phyloP scores from a whole-genome alignment of 1,139 yeast species.

The Geotrichum phurueaensis region DNA sequence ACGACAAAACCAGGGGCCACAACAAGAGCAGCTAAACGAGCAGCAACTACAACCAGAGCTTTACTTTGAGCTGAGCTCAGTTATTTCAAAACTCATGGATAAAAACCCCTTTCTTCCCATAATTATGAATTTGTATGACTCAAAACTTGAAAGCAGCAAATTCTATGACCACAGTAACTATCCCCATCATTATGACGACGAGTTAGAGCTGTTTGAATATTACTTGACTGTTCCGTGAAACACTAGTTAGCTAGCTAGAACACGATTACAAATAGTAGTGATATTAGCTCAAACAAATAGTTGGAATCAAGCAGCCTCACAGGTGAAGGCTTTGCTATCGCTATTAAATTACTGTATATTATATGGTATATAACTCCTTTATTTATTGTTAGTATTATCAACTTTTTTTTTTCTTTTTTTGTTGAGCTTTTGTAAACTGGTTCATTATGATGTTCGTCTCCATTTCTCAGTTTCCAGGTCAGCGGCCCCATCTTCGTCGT shows the following conservation, averaged over 20 bases:
- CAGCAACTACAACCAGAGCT: neutral
- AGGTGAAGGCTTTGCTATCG: neutral
- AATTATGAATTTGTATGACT: neutral
- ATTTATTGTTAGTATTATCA: neutral
- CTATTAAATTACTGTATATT: neutral
- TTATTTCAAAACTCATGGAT: conserved; percentile 4
- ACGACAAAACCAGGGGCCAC: neutral
- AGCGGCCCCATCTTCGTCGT: conserved; percentile 24
- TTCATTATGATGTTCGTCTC: conserved; percentile 20
- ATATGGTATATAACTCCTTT: neutral
- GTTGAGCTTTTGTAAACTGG: neutral
- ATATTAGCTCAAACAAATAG: too few relatives aligned
- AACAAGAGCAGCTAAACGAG: neutral
- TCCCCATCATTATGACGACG: conserved; percentile 6
- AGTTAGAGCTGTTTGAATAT: conserved; percentile 9
- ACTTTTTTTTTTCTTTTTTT: neutral
- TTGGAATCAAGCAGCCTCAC: neutral
- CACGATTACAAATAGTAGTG: too few relatives aligned
- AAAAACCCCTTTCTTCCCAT: conserved; percentile 15
- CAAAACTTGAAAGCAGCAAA: neutral
- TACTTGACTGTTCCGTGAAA: neutral
- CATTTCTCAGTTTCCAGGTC: conserved; percentile 19
- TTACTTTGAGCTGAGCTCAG: neutral
- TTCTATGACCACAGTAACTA: neutral
- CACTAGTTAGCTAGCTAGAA: too few relatives aligned